Evolutionary conservation across 2,329 filamentous ascomycete species (phyloP), one percentile per base, ranked within the genome.

Genomic region (Drechslera avenae): DNA sequence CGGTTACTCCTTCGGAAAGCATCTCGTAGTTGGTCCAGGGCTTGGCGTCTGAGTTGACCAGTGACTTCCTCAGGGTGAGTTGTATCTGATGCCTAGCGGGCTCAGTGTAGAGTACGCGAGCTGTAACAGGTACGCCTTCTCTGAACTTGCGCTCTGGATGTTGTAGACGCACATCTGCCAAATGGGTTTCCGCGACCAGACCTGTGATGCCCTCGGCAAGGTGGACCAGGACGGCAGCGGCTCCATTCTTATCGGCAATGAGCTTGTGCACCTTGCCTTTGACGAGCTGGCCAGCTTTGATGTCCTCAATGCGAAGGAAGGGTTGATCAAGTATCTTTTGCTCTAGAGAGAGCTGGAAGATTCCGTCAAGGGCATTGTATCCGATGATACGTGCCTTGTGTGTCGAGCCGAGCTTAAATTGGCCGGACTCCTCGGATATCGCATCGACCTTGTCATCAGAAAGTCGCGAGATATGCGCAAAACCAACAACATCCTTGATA

Each of bases 121-220:
- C 89, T 62, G 90, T 96, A 56, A 99, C 86, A 44, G 87, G 84
- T 73, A 90, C 84, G 1, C 91, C 91, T 71, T 93, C 90, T 54
- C 89, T 85, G 75, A 97, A 99, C 71, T 97, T 97, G 79, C 93
- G 95, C 74, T 99, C 94, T 0, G 94, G 94, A 66, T 97, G 89
- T 68, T 94, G 89, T 18, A 99, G 79, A 54, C 86, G 86, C 12
- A 94, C 83, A 71, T 99, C 95, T 37, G 94, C 88, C 63, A 99
- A 80, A 69, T 99, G 95, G 68, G 87, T 86, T 66, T 93, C 89
- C 3, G 91, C 84, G 2, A 97, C 91, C 50, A 96, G 82, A n/a
- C 91, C 94, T 42, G 85, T 87, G 59, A 99, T 91, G 37, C 90
- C 90, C 34, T 97, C 90, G 7, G 91, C 87, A 43, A 99, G 76